phyloP scores from a whole-genome alignment of 208 protist genomes.

The Borovskyia barvae region DNA sequence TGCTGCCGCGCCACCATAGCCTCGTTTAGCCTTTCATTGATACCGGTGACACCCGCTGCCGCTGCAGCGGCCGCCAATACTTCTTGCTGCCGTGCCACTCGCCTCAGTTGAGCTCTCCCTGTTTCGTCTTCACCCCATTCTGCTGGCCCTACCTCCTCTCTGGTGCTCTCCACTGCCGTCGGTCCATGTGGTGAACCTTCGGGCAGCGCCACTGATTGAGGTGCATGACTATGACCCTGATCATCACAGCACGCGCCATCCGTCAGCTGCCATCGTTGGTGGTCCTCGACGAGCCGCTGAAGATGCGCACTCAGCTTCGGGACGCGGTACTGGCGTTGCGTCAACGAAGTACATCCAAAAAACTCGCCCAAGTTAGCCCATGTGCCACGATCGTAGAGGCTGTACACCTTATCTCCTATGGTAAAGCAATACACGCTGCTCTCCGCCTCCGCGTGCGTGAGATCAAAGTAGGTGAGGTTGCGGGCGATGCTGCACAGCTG shows the following conservation, averaged over 20 bases:
- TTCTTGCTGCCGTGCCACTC: conserved; percentile 24
- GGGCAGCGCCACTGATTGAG: not conserved
- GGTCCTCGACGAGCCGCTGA: conserved; percentile 34
- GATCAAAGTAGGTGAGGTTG: conserved; percentile 75
- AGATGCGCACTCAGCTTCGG: conserved; percentile 59
- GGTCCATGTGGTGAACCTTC: not conserved
- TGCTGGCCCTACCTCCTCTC: not conserved
- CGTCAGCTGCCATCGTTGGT: conserved; percentile 45
- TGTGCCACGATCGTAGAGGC: conserved; percentile 61
- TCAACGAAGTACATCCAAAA: conserved; percentile 35
- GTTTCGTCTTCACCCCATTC: conserved; percentile 11
- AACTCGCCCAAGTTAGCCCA: conserved; percentile 48
- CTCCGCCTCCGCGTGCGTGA: conserved; percentile 37
- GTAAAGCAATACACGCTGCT: conserved; percentile 74
- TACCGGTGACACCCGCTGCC: not conserved
- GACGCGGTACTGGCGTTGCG: conserved; percentile 34
- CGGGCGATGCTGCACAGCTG: conserved; percentile 50
- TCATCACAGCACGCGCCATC: conserved; percentile 5
- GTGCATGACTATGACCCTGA: conserved; percentile 6
- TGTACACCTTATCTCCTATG: conserved; percentile 53
- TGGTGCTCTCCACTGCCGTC: not conserved
- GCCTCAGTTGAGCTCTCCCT: conserved; percentile 1
- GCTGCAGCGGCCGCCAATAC: conserved; percentile 15
- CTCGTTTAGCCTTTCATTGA: not conserved
- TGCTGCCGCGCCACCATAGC: not conserved